phyloP scores from a whole-genome alignment of 2,329 filamentous ascomycete genomes.

The Thermoascus crustaceus region DNA sequence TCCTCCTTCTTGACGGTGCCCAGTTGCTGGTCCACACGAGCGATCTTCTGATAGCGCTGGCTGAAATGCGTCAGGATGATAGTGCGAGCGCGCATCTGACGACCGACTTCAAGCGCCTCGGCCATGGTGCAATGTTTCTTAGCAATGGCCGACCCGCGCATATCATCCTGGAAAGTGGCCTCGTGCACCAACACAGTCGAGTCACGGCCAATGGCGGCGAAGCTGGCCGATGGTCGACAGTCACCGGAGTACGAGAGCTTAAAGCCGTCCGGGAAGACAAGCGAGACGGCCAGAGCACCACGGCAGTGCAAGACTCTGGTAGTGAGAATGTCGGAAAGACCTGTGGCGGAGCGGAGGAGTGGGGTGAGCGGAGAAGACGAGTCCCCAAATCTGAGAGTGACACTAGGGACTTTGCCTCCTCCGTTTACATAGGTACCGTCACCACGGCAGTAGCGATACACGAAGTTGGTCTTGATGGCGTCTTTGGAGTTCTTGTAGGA shows the following conservation, averaged over 20 bases:
- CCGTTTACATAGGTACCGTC: constrained; percentile 21
- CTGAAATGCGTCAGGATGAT: constrained; percentile 90
- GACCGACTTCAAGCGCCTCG: constrained; percentile 73
- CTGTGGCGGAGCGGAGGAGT: constrained; percentile 45
- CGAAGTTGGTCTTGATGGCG: constrained; percentile 18
- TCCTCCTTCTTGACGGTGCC: constrained; percentile 8
- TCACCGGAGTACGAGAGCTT: constrained; percentile 92
- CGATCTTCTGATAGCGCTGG: constrained; percentile 77
- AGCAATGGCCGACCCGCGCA: constrained; percentile 64
- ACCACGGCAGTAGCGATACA: constrained; percentile 21
- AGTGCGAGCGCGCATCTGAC: constrained; percentile 67
- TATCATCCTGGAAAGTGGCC: constrained; percentile 88
- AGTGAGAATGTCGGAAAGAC: constrained; percentile 59
- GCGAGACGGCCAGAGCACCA: constrained; percentile 64
- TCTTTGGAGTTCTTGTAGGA: constrained; percentile 15
- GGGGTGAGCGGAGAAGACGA: constrained; percentile 22
- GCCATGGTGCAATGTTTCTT: constrained; percentile 88
- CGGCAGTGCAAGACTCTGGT: constrained; percentile 70
- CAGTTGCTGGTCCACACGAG: constrained; percentile 38
- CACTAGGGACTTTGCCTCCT: constrained; percentile 6
- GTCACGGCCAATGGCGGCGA: constrained; percentile 61
- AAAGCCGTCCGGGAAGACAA: constrained; percentile 72
- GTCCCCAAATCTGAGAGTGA: constrained; percentile 19
- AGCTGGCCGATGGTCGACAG: constrained; percentile 67
- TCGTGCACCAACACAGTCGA: constrained; percentile 88